Conservation (phyloP, 1,284 basidiomycete genomes). For the Boletus holoroseus region DNA sequence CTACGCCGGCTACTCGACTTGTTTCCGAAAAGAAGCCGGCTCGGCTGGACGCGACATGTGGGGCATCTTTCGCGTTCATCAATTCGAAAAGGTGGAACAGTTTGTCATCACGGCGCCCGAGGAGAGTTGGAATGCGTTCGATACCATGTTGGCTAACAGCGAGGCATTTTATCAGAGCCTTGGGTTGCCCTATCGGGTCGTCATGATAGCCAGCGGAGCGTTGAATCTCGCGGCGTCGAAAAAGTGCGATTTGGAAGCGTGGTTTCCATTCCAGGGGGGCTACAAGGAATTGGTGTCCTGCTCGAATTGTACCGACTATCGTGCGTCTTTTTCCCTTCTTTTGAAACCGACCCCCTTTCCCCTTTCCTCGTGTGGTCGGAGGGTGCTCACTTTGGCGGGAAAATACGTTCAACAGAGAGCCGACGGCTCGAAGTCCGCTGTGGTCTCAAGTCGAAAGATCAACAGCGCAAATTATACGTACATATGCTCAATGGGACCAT, state of each 20-base stretch:
- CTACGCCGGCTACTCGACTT: conserved; percentile 87
- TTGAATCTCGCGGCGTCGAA: conserved; percentile 95
- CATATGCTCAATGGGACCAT: conserved; percentile 98
- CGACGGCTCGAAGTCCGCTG: conserved; percentile 86
- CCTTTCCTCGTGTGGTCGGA: neutral
- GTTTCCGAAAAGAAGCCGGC: conserved; percentile 98
- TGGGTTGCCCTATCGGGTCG: conserved; percentile 84
- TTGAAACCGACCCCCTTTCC: neutral
- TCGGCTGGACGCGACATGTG: conserved; percentile 97
- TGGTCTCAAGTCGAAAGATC: conserved; percentile 83
- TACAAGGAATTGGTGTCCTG: conserved; percentile 95
- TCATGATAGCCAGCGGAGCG: conserved; percentile 94
- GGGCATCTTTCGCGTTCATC: conserved; percentile 99
- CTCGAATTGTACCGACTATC: conserved; percentile 93
- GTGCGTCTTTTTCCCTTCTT: conserved; percentile 47
- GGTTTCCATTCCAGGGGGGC: conserved; percentile 96
- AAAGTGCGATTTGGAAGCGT: conserved; percentile 98
- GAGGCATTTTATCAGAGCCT: conserved; percentile 97
- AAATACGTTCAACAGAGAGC: conserved; percentile 56
- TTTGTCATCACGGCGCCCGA: conserved; percentile 94
- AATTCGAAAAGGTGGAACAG: conserved; percentile 99
- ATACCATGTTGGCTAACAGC: conserved; percentile 84
- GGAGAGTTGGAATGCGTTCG: conserved; percentile 92
- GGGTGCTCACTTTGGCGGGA: neutral
- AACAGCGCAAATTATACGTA: conserved; percentile 84